Conservation (phyloP, 1,139 yeast species). For the Ogataea hybrid region DNA sequence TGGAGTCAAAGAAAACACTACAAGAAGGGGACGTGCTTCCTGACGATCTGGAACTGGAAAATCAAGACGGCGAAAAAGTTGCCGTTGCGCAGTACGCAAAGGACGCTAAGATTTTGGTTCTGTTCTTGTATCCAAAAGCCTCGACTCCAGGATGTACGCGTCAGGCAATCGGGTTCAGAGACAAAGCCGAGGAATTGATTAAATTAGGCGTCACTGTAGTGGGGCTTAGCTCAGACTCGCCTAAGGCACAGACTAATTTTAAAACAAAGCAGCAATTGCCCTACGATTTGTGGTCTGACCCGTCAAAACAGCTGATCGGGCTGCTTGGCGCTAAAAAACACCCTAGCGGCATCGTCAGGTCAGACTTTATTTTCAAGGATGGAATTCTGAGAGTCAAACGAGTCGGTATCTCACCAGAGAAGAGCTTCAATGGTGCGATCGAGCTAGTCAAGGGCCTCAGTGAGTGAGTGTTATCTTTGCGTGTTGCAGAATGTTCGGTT, state of each 20-base stretch:
- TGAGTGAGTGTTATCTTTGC: background rate
- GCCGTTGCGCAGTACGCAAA: conserved; percentile 47
- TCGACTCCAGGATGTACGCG: conserved; percentile 94
- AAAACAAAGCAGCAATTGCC: conserved; percentile 69
- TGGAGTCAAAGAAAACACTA: conserved; percentile 26
- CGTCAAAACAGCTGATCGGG: conserved; percentile 64
- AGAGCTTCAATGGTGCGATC: conserved; percentile 63
- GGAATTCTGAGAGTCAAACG: conserved; percentile 67
- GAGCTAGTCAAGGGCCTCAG: conserved; percentile 44
- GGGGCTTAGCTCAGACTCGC: conserved; percentile 74
- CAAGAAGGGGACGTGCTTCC: conserved; percentile 73
- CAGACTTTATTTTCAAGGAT: conserved; percentile 85
- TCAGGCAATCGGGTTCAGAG: conserved; percentile 89
- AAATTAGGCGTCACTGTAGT: conserved; percentile 51
- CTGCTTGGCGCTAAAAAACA: conserved; percentile 79
- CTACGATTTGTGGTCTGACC: conserved; percentile 76
- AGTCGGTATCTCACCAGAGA: conserved; percentile 76
- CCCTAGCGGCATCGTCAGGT: conserved; percentile 74
- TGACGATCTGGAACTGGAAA: conserved; percentile 49
- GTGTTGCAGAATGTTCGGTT: background rate
- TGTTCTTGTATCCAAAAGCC: conserved; percentile 88
- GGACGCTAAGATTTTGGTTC: conserved; percentile 51
- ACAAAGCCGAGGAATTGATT: conserved; percentile 51
- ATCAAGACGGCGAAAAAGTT: conserved; percentile 67
- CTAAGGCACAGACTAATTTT: conserved; percentile 74